These are phyloP conservation scores for Chiua virens DNA, from an alignment of 768 basidiomycete genomes.

Conservation along the genomic window DNA sequence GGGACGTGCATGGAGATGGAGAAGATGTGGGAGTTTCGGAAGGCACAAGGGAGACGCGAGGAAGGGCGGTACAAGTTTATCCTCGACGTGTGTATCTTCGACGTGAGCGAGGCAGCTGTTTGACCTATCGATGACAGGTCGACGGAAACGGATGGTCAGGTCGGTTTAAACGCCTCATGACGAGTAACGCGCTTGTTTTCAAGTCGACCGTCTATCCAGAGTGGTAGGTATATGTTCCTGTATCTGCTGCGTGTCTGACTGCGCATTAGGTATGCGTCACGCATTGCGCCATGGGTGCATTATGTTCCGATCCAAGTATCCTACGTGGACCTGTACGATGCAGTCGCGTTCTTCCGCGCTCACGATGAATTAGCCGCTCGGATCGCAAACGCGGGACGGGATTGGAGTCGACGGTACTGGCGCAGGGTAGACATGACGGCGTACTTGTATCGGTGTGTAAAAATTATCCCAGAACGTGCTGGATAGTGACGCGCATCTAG, in stretches of 20 bases:
- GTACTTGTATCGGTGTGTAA: slow-evolving; percentile 54
- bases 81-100: slow-evolving; percentile 43
- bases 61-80: slow-evolving; percentile 63
- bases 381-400: slow-evolving; percentile 55
- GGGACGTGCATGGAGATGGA: slow-evolving; percentile 44
- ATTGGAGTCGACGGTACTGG: slow-evolving; percentile 61
- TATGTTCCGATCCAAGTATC: slow-evolving; percentile 71
- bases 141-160: slow-evolving; percentile 71
- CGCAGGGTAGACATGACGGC: slow-evolving; percentile 58
- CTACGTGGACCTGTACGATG: slow-evolving; percentile 67
- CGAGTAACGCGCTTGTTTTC: slow-evolving; percentile 61
- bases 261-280: slow-evolving; percentile 49
- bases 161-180: slow-evolving; percentile 65
- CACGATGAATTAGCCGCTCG: slow-evolving; percentile 59
- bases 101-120: too few species aligned
- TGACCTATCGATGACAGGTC: slow-evolving; percentile 28
- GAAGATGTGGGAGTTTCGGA: slow-evolving; percentile 50
- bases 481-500: slow-evolving; percentile 25
- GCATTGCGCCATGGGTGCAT: slow-evolving; percentile 68
- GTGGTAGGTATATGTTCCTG: slow-evolving; percentile 43
- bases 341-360: slow-evolving; percentile 68
- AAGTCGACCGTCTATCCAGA: slow-evolving; percentile 74
- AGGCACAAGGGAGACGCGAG: slow-evolving; percentile 40
- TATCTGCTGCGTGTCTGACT: background rate
- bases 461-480: accelerated